phyloP scores from a whole-genome alignment of 2,329 filamentous ascomycete genomes.

The Cadophora malorum region DNA sequence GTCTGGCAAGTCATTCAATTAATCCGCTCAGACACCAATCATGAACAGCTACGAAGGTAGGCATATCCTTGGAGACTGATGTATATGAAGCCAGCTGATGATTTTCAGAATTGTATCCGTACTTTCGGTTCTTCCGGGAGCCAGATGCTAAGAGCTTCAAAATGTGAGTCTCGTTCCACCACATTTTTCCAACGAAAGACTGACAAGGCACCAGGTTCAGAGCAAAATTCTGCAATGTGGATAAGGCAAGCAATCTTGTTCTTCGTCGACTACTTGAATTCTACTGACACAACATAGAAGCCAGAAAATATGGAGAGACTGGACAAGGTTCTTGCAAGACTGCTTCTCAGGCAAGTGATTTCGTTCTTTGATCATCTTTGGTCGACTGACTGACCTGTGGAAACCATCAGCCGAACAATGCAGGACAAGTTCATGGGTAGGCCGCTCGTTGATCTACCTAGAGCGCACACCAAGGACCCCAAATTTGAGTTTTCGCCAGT shows the following conservation, averaged over 20 bases:
- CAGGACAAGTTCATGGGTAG: conserved; percentile 12
- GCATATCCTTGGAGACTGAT: too few relatives aligned
- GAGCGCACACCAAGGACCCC: neutral
- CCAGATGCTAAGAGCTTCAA: conserved; percentile 1
- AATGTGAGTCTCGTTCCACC: neutral
- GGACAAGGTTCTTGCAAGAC: neutral
- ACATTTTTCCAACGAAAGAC: too few relatives aligned
- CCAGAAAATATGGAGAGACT: conserved; percentile 2
- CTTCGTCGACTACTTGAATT: too few relatives aligned
- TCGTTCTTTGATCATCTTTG: fast-evolving
- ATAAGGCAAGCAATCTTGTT: neutral
- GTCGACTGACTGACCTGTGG: too few relatives aligned
- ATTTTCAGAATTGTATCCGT: conserved; percentile 31
- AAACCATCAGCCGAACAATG: neutral
- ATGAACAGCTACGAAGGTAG: conserved; percentile 29
- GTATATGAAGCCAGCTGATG: too few relatives aligned
- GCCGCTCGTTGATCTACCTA: conserved; percentile 11
- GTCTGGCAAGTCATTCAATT: too few relatives aligned
- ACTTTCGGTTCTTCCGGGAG: conserved; percentile 28
- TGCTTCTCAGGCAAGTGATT: neutral
- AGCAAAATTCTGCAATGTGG: neutral
- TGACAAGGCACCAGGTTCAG: neutral
- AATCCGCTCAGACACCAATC: conserved; percentile 33
- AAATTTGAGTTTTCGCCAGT: neutral
- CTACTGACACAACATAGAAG: neutral